Conservation (phyloP, 2,329 filamentous ascomycete species). For the Colletotrichum tropicale region DNA sequence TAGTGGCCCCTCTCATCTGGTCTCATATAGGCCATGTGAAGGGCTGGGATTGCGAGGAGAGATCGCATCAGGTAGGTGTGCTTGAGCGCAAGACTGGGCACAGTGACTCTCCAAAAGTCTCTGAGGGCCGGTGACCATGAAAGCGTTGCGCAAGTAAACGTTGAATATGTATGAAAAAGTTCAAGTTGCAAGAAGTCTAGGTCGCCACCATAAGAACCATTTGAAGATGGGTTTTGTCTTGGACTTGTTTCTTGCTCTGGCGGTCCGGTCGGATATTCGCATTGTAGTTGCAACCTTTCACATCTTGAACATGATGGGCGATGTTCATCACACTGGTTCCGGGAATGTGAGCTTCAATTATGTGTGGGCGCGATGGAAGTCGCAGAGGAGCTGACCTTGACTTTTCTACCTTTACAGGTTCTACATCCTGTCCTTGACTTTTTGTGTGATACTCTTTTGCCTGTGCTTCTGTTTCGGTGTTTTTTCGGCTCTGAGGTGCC, state of each 20-base stretch:
- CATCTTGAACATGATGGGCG: neutral
- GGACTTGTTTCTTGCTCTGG: neutral
- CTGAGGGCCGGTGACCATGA: neutral
- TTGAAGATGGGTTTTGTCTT: neutral
- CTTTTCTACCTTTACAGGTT: neutral
- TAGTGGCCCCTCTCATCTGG: neutral
- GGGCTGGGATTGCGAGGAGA: neutral
- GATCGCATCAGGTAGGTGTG: neutral
- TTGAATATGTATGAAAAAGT: neutral
- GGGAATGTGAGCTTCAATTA: neutral
- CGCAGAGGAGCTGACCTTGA: neutral
- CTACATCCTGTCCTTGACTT: neutral
- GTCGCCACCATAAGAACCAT: too few species aligned
- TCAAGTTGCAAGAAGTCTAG: constrained; percentile 1
- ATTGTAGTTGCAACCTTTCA: neutral
- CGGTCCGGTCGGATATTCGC: neutral
- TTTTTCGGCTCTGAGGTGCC: neutral
- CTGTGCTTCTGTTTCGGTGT: neutral
- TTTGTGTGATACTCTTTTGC: neutral
- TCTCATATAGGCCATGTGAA: neutral
- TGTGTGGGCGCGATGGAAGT: too few species aligned
- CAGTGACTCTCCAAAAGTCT: constrained; percentile 7
- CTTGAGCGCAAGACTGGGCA: neutral
- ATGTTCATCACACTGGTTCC: neutral
- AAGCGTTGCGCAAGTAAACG: neutral